These are phyloP conservation scores for Buxus sempervirens DNA, from an alignment of 164 flowering plant genomes.

Conservation along the genomic window DNA sequence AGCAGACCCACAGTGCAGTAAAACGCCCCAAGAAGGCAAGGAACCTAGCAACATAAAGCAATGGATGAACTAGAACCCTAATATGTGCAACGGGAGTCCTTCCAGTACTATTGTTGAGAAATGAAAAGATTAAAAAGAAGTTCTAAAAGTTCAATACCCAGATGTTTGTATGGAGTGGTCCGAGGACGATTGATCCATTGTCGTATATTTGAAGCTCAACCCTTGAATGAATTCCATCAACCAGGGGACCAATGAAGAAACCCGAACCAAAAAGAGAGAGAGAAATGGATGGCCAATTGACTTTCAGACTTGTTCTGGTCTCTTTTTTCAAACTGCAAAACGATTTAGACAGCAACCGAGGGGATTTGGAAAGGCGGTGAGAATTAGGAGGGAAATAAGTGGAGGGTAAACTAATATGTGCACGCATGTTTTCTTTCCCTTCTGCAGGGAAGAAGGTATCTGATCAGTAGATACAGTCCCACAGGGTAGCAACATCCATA, in stretches of 20 bases:
- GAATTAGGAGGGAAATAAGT: constrained; percentile 9
- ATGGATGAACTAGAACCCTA: background rate
- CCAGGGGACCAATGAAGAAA: constrained; percentile 66
- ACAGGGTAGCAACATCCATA: too few species aligned
- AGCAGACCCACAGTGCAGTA: constrained; percentile 75
- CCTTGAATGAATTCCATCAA: constrained; percentile 85
- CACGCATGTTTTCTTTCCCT: constrained; percentile 16
- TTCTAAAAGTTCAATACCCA: constrained; percentile 39
- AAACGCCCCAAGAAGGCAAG: constrained; percentile 76
- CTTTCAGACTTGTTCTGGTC: constrained; percentile 24
- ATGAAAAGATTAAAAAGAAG: background rate
- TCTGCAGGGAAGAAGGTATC: too few species aligned
- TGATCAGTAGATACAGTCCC: too few species aligned
- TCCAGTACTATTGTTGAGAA: background rate
- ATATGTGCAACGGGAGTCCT: background rate
- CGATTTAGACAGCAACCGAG: constrained; percentile 5
- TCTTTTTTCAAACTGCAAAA: constrained; percentile 31
- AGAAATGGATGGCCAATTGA: constrained; percentile 50
- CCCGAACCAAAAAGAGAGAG: constrained; percentile 68
- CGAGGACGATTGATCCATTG: constrained; percentile 66
- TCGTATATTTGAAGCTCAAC: constrained; percentile 67
- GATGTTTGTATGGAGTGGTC: constrained; percentile 80
- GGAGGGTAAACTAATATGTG: constrained; percentile 16
- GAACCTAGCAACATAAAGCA: constrained; percentile 48
- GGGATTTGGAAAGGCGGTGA: constrained; percentile 11